Percentiles rank a stretch among this genome's conserved stretches.
These are phyloP conservation scores for Globisporangium cylindrosporum DNA, from an alignment of 352 stramenopile species.

Conservation along the genomic window DNA sequence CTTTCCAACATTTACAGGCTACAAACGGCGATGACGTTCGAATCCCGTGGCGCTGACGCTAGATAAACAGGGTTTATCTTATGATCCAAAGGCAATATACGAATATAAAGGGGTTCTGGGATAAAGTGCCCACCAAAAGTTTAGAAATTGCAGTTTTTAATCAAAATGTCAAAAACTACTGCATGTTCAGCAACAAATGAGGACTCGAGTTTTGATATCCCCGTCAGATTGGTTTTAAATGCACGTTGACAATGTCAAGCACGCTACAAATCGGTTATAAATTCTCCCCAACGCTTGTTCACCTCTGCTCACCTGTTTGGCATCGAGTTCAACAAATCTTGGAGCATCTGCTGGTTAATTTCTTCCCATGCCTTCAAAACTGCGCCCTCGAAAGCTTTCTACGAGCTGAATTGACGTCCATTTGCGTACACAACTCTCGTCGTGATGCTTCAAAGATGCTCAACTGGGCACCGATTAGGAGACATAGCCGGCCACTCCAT, in stretches of 20 bases:
- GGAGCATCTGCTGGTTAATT: background rate
- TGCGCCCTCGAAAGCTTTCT: background rate
- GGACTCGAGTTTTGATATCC: background rate
- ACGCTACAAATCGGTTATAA: background rate
- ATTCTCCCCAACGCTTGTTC: background rate
- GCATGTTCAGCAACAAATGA: background rate
- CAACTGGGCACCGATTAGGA: background rate
- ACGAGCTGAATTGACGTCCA: background rate
- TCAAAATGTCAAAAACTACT: background rate
- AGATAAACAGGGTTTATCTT: too few relatives aligned
- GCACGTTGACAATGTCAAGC: background rate
- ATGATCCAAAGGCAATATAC: too few relatives aligned
- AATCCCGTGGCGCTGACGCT: too few relatives aligned
- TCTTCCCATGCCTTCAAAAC: background rate
- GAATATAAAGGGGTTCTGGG: too few relatives aligned
- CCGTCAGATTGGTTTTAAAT: slow-evolving; percentile 1
- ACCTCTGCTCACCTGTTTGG: background rate
- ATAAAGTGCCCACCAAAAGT: slow-evolving; percentile 1
- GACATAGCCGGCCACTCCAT: background rate
- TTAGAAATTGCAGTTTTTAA: background rate
- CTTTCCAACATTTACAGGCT: too few relatives aligned
- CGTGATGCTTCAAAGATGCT: background rate
- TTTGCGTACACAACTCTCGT: background rate
- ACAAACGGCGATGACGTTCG: too few relatives aligned
- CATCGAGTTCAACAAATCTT: slow-evolving; percentile 3